Conservation (phyloP, 208 protist species). For the Trypanosoma melophagium region DNA sequence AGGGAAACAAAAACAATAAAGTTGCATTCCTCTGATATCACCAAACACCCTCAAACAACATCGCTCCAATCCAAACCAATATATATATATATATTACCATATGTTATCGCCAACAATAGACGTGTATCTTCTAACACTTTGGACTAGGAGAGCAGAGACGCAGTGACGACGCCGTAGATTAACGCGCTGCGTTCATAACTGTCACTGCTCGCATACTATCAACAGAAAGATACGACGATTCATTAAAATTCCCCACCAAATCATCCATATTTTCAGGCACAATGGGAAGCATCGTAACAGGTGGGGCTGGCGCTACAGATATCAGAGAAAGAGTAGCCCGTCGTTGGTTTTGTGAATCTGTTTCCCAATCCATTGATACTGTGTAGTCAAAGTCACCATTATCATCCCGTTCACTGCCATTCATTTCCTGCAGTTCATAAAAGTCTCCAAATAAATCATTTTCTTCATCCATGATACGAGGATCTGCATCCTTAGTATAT, state of each 20-base stretch:
- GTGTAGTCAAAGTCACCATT: conserved; percentile 1
- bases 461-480: conserved; percentile 12
- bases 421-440: conserved; percentile 53
- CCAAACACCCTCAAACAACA: no score
- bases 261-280: not conserved
- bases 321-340: not conserved
- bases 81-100: conserved; percentile 23
- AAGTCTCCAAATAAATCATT: conserved; percentile 56
- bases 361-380: conserved; percentile 7
- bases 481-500: conserved; percentile 30
- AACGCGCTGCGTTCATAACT: not conserved
- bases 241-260: conserved; percentile 29
- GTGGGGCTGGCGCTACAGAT: conserved; percentile 2
- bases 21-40: no score
- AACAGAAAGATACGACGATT: conserved; percentile 29
- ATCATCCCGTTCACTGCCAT: conserved; percentile 55
- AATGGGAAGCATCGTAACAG: not conserved
- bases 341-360: conserved; percentile 21
- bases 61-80: conserved; percentile 18
- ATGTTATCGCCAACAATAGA: not conserved
- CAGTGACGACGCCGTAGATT: not conserved
- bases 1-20: no score
- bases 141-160: not conserved
- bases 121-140: not conserved
- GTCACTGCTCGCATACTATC: conserved; percentile 8